These are phyloP conservation scores for Marsdenia floribunda DNA, from an alignment of 257 asterid genomes.

Conservation along the genomic window DNA sequence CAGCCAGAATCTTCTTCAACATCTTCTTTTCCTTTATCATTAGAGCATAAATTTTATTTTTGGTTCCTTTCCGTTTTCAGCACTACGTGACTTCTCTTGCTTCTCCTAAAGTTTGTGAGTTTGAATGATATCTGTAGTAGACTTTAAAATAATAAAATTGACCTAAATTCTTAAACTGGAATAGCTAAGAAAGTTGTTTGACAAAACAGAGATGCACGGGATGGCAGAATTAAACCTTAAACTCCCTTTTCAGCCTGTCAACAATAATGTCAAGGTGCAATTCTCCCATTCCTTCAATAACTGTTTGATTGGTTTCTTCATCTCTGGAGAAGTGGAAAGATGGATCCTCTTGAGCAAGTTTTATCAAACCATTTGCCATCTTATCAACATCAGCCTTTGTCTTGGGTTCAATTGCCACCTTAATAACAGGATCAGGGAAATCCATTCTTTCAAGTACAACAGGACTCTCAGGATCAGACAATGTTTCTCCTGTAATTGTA, in stretches of 20 bases:
- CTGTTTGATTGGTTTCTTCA: constrained; percentile 89
- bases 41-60: neutral
- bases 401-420: constrained; percentile 97
- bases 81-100: neutral
- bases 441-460: constrained; percentile 93
- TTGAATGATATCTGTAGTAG: too few species aligned
- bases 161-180: neutral
- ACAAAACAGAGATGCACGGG: neutral
- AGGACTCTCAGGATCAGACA: constrained; percentile 76
- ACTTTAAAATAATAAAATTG: too few species aligned
- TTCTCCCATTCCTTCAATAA: constrained; percentile 99
- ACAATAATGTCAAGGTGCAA: constrained; percentile 93
- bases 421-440: constrained; percentile 97
- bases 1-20: neutral
- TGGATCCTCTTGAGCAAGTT: constrained; percentile 98
- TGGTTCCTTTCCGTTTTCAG: neutral
- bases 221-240: constrained; percentile 46
- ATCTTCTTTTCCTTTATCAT: neutral
- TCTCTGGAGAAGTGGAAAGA: constrained; percentile 97
- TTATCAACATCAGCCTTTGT: constrained; percentile 93
- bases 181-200: neutral
- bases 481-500: constrained; percentile 90
- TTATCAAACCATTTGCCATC: constrained; percentile 83
- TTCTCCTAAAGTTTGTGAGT: too few species aligned
- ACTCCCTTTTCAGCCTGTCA: constrained; percentile 95